phyloP scores from a whole-genome alignment of 495 filamentous ascomycete genomes.

The Hypoxylon intermedium region DNA sequence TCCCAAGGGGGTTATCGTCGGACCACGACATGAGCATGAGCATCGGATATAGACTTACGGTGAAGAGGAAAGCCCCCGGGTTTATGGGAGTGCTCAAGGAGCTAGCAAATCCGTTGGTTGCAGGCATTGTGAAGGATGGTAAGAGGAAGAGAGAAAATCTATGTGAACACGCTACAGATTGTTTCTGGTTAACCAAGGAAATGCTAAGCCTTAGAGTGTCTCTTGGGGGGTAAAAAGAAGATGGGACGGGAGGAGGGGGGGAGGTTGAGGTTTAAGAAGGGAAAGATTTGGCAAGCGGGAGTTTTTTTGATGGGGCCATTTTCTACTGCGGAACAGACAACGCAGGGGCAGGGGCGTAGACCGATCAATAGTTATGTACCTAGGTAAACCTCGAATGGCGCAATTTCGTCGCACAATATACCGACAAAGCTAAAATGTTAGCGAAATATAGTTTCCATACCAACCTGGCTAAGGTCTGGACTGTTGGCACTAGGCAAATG shows the following conservation, averaged over 20 bases:
- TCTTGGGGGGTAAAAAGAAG: conserved; percentile 33
- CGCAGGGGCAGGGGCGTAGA: conserved; percentile 35
- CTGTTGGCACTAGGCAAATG: conserved; percentile 5
- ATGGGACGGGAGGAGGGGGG: conserved; percentile 37
- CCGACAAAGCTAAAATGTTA: conserved; percentile 16
- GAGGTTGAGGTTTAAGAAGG: conserved; percentile 31
- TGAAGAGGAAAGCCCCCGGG: conserved; percentile 91
- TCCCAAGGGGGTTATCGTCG: not conserved
- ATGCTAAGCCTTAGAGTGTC: conserved; percentile 28
- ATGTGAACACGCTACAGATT: conserved; percentile 16
- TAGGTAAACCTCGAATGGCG: conserved; percentile 25
- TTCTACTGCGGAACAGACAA: conserved; percentile 22
- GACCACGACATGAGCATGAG: conserved; percentile 1
- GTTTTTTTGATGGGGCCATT: conserved; percentile 20
- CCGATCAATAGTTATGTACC: no score
- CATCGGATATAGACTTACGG: conserved; percentile 61
- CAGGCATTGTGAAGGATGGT: conserved; percentile 62
- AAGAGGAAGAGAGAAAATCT: conserved; percentile 3
- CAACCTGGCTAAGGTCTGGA: not conserved
- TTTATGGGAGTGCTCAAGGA: conserved; percentile 56
- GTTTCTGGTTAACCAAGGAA: conserved; percentile 22
- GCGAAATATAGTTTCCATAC: not conserved
- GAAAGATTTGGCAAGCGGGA: conserved; percentile 37
- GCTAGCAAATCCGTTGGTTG: conserved; percentile 58
- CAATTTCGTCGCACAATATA: conserved; percentile 33